These are phyloP conservation scores for Lichtheimia ramosa DNA, from an alignment of 371 early-diverging fungal species.

Conservation along the genomic window DNA sequence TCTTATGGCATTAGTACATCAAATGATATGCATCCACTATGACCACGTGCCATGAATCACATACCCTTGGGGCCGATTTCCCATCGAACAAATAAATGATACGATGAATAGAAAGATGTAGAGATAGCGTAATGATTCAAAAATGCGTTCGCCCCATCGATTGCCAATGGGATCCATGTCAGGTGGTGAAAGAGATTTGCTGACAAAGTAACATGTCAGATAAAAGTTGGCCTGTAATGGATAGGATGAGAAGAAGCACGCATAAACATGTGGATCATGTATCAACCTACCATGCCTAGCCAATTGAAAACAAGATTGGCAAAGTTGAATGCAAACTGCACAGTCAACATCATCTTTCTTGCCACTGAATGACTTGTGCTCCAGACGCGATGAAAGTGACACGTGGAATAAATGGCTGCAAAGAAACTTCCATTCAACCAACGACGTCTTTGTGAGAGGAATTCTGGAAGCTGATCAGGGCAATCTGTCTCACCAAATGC, in stretches of 20 bases:
- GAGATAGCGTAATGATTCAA: constrained; percentile 51
- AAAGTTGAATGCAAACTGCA: constrained; percentile 76
- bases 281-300: constrained; percentile 71
- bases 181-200: constrained; percentile 41
- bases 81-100: constrained; percentile 75
- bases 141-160: constrained; percentile 43
- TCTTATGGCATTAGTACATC: not conserved
- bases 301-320: constrained; percentile 75
- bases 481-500: constrained; percentile 87
- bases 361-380: constrained; percentile 61
- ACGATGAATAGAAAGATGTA: constrained; percentile 70
- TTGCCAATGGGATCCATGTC: constrained; percentile 59
- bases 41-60: not conserved
- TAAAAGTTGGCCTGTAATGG: constrained; percentile 69
- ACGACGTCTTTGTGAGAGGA: constrained; percentile 85
- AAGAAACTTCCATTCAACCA: constrained; percentile 91
- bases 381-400: constrained; percentile 58
- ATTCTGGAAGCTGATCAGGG: constrained; percentile 77
- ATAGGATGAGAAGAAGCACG: constrained; percentile 32
- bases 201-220: constrained; percentile 75
- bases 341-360: constrained; percentile 61
- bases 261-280: not conserved
- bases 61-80: constrained; percentile 87
- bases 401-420: constrained; percentile 61
- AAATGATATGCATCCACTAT: no score